Base-by-base conservation (phyloP, 169 alveolate species). In the Pseudocohnilembus persalinus region DNA sequence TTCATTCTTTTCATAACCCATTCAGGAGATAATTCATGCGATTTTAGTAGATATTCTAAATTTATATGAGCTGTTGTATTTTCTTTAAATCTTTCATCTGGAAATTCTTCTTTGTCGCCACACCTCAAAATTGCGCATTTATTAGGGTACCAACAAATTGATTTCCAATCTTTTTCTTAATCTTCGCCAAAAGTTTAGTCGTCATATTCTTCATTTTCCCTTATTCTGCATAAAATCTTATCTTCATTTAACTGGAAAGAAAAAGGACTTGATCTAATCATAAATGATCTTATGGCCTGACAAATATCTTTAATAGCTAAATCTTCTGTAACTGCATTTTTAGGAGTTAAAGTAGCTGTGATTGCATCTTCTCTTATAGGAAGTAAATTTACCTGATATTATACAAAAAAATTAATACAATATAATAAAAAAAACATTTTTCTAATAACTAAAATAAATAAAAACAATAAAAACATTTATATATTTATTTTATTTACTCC, bases 111-210 rank as follows among this genome's bases (percentile, higher is more conserved):
- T 24, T 84, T 83, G 78, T 90, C 93, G 31, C 81, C 77, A 32
- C 87, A 84, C 31, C 80, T 73, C 28, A 92, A 85, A 29, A 80
- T 80, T 33, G 91, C 87, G 82, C 88, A 83, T 88, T 92, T 92
- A 65, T 89, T 87, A n/a, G 91, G 85, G 84, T 87, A 88, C 93
- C 92, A 92, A 82, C 85, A 85, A 26, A 87, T 64, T 29, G 92
- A 88, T 79, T 83, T 88, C 96, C 96, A 92, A 84, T 92, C 96
- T 30, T 90, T 88, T 73, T 92, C 96, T 75, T 92, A 83, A 74
- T 92, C 92, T 74, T 92, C 90, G 26, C 74, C 95, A 72, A 87
- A 89, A 88, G 85, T 84, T 79, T 89, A 92, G 80, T 93, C 89
- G 77, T 92, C 96, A 78, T 76, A 89, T 81, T 92, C 96, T 20